Evolutionary conservation across 371 early-diverging fungal genomes (phyloP), one percentile per base, ranked within the genome.

Genomic region (Coemansia sp.): DNA sequence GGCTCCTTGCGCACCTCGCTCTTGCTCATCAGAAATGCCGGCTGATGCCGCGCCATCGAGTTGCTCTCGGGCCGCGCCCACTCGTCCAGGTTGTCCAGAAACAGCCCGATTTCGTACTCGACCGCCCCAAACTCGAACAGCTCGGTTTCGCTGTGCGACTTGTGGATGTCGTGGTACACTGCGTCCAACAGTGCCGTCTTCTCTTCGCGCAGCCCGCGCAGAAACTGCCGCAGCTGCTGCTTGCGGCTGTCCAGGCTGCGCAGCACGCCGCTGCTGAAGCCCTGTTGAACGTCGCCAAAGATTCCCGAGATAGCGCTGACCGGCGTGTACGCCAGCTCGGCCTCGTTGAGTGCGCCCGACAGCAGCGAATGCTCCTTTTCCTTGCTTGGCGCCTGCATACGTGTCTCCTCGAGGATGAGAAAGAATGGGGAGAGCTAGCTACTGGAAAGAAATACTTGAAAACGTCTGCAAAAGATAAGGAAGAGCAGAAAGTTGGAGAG

Each of bases 1-100:
- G 95, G 94, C 42, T 89, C 92, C 52, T 81, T 83, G 57, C 87
- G 85, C 56, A 89, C 80, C 46, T 82, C 57, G 51, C 79, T 38
- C 6, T 72, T 57, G 62, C 69, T 72, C 34, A 77, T 8, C 56
- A 75, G 37, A 36, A 66, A 66, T 14, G 58, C 81, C 10, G 82
- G 69, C 59, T 80, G 79, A 55, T 81, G 79, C 62, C 74, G 58
- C 1, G 72, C 65, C 36, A 82, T 65, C 3, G 82, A 63, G 50
- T 81, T 70, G 36, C 69, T 55, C 29, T 81, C 80, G 29, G 87
- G 85, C 64, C 82, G 81, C 46, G 81, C 80, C 76, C 89, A 80
- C 31, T 69, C 72, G 58, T 90, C 88, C 60, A 86, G 78, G 68
- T 89, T 82, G 68, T 88, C 80, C 47, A 89, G 71, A 18, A 81